phyloP scores from a whole-genome alignment of 2,329 filamentous ascomycete species.

The Emmonsiellopsis sp. region DNA sequence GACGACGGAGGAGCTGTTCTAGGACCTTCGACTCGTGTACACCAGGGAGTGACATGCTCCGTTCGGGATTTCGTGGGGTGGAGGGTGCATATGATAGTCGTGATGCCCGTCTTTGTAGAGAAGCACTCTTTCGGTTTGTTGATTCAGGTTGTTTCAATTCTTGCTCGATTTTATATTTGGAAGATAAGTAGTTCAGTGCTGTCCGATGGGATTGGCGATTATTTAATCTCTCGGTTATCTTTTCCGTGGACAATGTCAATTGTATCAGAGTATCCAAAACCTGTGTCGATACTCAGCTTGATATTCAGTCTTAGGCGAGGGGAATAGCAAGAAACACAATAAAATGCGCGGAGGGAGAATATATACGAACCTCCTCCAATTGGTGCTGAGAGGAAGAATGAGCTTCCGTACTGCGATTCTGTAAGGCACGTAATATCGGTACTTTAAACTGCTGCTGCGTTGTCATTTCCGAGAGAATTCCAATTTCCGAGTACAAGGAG shows the following conservation, averaged over 20 bases:
- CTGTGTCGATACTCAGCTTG: constrained; percentile 15
- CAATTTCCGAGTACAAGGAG: constrained; percentile 31
- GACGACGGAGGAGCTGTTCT: constrained; percentile 24
- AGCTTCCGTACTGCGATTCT: constrained; percentile 21
- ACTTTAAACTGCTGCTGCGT: constrained; percentile 33
- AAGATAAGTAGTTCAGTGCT: constrained; percentile 22
- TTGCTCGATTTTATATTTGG: constrained; percentile 23
- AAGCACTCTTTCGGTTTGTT: constrained; percentile 13
- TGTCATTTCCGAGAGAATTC: constrained; percentile 32
- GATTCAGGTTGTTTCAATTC: constrained; percentile 9
- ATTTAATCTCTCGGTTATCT: constrained; percentile 19
- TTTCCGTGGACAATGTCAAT: constrained; percentile 24
- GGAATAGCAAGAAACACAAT: constrained; percentile 22
- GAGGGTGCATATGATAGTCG: constrained; percentile 14
- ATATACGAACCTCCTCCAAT: constrained; percentile 23
- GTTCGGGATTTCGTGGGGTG: constrained; percentile 6
- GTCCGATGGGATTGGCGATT: constrained; percentile 26
- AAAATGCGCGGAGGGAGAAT: constrained; percentile 18
- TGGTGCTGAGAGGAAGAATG: constrained; percentile 22
- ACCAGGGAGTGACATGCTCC: constrained; percentile 7
- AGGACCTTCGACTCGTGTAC: constrained; percentile 17
- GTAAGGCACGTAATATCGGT: constrained; percentile 27
- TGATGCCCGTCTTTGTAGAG: constrained; percentile 15
- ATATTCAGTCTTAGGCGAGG: neutral
- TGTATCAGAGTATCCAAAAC: constrained; percentile 23